Base-by-base conservation (phyloP, 2,329 filamentous ascomycete genomes). In the Exophiala xenobiotica region DNA sequence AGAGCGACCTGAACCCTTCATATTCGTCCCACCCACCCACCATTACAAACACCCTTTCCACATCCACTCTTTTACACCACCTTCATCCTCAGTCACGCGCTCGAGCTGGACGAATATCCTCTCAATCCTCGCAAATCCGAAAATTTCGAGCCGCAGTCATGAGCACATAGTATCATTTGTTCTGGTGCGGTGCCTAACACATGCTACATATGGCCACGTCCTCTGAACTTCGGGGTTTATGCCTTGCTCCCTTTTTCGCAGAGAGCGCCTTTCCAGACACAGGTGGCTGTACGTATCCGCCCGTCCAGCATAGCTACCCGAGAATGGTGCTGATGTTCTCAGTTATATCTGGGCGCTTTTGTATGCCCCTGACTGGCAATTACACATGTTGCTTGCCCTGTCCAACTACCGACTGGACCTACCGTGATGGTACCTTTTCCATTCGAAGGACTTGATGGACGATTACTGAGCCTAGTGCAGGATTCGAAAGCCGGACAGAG, bases 351-450 rank as follows among this genome's bases (percentile, higher is more conserved):
- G 83, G 83, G 51, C 78, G 86, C 53, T 77, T 85, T 58, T 88
- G 79, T 67, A 72, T 80, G 39, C 60, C 79, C 7, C 57, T 68
- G 6, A 49, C 63, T 3, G 59, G 79, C 8, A 75, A 75, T 27
- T 61, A 83, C 3, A 76, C 75, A 27, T 99, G 93, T 69, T 99
- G 93, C 68, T 70, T 99, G 51, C 93, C 93, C 55, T 99, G 93
- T 68, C 93, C 93, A 24, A 78, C 88, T 64, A 87, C 87, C 8
- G 82, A 92, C 51, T 97, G 87, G 85, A 70, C 80, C 35, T 86
- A 86, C 61, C 75, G 78, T 18, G 71, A 80, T 53, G 72, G 79
- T 83, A 66, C n/a, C n/a, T n/a, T 41, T 43, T n/a, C 12, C n/a
- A 3, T 14, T 4, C 24, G 19, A 33, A 51, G 39, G 37, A n/a